phyloP scores from a whole-genome alignment of 2,329 filamentous ascomycete genomes.

The Escovopsis sp. region DNA sequence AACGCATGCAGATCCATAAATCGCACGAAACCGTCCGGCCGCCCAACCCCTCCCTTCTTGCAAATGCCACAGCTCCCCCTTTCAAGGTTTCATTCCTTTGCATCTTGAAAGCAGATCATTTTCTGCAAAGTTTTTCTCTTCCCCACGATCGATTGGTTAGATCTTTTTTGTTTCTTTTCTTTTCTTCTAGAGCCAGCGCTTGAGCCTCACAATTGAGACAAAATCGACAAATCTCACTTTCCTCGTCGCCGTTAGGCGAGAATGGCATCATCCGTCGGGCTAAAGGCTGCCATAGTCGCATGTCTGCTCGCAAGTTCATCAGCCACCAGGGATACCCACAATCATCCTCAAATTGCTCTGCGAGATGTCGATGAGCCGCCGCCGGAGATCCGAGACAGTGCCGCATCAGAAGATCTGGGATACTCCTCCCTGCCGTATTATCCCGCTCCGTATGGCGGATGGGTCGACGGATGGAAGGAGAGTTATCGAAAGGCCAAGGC shows the following conservation, averaged over 20 bases:
- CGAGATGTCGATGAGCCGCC: too few relatives aligned
- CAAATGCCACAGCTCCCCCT: too few relatives aligned
- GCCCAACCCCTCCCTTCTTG: not conserved
- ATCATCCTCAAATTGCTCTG: not conserved
- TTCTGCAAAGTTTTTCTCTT: too few relatives aligned
- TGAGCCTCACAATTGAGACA: not conserved
- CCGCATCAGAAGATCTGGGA: conserved; percentile 5
- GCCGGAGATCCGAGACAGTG: not conserved
- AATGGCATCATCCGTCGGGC: not conserved
- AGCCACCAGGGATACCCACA: not conserved
- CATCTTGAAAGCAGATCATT: too few relatives aligned
- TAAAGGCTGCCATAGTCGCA: conserved; percentile 3
- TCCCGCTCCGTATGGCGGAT: conserved; percentile 58
- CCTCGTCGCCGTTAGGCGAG: not conserved
- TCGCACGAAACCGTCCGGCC: not conserved
- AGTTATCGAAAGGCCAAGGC: conserved; percentile 56
- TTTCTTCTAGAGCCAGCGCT: not conserved
- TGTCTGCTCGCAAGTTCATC: conserved; percentile 2
- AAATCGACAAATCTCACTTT: too few relatives aligned
- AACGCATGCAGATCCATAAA: not conserved
- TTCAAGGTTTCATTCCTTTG: too few relatives aligned
- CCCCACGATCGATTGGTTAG: too few relatives aligned
- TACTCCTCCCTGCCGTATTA: conserved; percentile 45
- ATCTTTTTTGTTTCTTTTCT: not conserved
- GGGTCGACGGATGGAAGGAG: conserved; percentile 50